Evolutionary conservation across 169 alveolate species (phyloP), one percentile per base, ranked within the genome.

Genomic region (Ichthyophthirius multifiliis): DNA sequence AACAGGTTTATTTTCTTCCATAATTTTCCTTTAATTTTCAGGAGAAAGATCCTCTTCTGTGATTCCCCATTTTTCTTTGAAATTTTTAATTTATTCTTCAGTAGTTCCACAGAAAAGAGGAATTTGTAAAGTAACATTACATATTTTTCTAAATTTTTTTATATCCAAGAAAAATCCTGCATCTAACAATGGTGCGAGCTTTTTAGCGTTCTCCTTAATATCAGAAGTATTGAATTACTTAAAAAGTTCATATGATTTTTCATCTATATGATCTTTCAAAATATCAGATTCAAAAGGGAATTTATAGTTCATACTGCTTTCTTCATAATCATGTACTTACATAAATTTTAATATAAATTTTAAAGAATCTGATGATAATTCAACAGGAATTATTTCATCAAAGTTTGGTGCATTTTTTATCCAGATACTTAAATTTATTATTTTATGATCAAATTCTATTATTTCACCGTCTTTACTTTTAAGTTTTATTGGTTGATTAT

Each of bases 91-190:
- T 67, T 67, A 35, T 37, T 67, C 39, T 67, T 67, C 77, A 16
- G 77, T 34, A 44, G 77, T 67, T 18, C 77, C 77, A 39, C 77
- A 67, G n/a, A 37, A 67, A 15, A 67, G 62, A 20, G 77, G 77
- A 37, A 67, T 37, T 67, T 67, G 31, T 3, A 67, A n/a, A n/a
- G 63, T 20, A 18, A 67, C 55, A 67, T 67, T 67, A 16, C 55
- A 34, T 4, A 67, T 67, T 37, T 67, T 67, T 67, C 46, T 67
- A 30, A 67, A 67, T 67, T 35, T 37, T 10, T 67, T 37, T 3
- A 67, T 67, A 67, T 67, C 77, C 16, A 67, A 39, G 35, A 67
- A 67, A 23, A 67, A 67, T 15, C 63, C 77, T 18, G 39, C 43
- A 34, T 67, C 48, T 30, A 67, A 34, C 35, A 67, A 32, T 37